phyloP scores from a whole-genome alignment of 768 basidiomycete genomes.

The Udeniomyces megalosporus region DNA sequence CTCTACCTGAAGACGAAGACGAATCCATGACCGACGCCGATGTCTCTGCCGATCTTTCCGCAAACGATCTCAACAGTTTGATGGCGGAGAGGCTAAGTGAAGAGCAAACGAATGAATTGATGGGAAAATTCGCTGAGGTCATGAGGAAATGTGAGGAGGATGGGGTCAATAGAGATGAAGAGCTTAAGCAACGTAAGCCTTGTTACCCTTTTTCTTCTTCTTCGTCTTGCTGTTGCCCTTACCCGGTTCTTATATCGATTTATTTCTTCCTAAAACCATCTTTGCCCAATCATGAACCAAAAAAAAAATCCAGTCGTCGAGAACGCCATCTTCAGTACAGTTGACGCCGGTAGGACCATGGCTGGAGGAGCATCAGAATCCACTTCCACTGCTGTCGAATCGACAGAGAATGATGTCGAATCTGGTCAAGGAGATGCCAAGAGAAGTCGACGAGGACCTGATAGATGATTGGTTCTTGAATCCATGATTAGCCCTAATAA shows the following conservation, averaged over 20 bases:
- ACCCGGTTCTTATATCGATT: background rate
- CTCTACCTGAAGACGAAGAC: background rate
- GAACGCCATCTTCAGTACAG: slow-evolving; percentile 2
- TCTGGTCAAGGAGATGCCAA: too few species aligned
- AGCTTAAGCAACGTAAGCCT: slow-evolving; percentile 10
- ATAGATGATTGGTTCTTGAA: too few species aligned
- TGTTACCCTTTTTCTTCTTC: background rate
- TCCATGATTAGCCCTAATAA: too few species aligned
- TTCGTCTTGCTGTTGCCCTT: background rate
- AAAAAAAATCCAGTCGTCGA: slow-evolving; percentile 13
- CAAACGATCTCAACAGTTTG: slow-evolving; percentile 2
- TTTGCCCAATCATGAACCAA: too few species aligned
- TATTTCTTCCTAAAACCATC: background rate
- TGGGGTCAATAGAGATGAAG: slow-evolving; percentile 15
- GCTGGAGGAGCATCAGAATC: background rate
- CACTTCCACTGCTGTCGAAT: background rate
- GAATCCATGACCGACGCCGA: background rate
- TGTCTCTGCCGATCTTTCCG: background rate
- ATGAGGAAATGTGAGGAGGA: slow-evolving; percentile 16
- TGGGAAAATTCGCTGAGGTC: slow-evolving; percentile 14
- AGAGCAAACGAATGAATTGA: slow-evolving; percentile 14
- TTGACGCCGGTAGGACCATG: slow-evolving; percentile 9
- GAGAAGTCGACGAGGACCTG: too few species aligned
- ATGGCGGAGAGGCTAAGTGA: slow-evolving; percentile 16
- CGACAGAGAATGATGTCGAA: background rate